A percentile compares a stretch with the other conserved stretches of the same genome.
phyloP scores from a whole-genome alignment of 73 alveolate species.

The Paramecium tetraurelia region DNA sequence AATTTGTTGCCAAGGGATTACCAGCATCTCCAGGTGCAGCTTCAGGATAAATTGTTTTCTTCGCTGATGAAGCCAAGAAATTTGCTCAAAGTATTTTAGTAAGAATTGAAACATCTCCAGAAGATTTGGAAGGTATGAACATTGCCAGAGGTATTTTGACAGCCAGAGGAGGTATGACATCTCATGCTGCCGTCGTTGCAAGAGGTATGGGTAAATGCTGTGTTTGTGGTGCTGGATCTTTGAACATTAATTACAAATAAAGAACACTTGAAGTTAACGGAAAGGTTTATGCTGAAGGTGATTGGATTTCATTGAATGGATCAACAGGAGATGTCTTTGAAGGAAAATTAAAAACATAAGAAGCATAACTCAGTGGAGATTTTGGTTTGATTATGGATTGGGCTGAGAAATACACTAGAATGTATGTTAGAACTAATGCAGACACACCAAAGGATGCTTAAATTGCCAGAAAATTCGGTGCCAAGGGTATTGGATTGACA shows the following conservation, averaged over 20 bases:
- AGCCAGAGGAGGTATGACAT: constrained; percentile 79
- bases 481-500: constrained; percentile 84
- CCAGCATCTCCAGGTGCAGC: constrained; percentile 85
- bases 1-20: constrained; percentile 62
- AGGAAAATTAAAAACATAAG: constrained; percentile 72
- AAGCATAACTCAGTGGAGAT: constrained; percentile 67
- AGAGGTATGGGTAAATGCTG: constrained; percentile 85
- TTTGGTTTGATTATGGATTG: constrained; percentile 71
- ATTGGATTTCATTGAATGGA: constrained; percentile 75
- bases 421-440: constrained; percentile 81
- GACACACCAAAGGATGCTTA: constrained; percentile 80
- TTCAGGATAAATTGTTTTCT: constrained; percentile 73
- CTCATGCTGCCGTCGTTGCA: constrained; percentile 89
- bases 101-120: constrained; percentile 80
- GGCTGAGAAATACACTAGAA: constrained; percentile 75
- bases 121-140: constrained; percentile 78
- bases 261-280: constrained; percentile 61
- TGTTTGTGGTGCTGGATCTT: constrained; percentile 72
- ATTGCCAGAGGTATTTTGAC: constrained; percentile 79
- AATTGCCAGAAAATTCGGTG: constrained; percentile 80
- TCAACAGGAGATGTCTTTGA: constrained; percentile 76
- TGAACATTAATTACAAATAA: constrained; percentile 51
- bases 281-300: constrained; percentile 71
- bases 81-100: constrained; percentile 68
- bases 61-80: constrained; percentile 73